Percentiles rank a stretch among this genome's conserved stretches.
Conservation (phyloP, 108 stramenopile genomes). For the Cyclostephanos tholiformis region DNA sequence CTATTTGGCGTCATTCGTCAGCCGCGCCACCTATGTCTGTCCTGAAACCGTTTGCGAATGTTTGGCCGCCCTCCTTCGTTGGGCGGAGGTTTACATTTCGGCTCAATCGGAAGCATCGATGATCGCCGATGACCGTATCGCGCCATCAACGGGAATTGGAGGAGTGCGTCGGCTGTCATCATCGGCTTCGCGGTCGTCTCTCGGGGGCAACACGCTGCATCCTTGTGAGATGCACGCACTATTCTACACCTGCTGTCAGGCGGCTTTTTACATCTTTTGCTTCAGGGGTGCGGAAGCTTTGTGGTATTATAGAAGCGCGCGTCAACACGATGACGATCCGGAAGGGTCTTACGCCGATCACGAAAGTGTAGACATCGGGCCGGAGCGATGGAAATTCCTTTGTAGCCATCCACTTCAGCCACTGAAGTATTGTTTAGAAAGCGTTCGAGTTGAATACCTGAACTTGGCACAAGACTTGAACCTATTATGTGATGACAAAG, state of each 20-base stretch:
- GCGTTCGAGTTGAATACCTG: constrained; percentile 93
- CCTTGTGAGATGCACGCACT: constrained; percentile 79
- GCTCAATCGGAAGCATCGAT: constrained; percentile 31
- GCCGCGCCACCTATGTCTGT: constrained; percentile 82
- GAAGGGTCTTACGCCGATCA: constrained; percentile 45
- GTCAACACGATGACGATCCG: constrained; percentile 36
- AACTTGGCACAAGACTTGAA: constrained; percentile 69
- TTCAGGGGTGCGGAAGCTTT: constrained; percentile 89
- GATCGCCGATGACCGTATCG: background rate
- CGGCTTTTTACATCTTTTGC: constrained; percentile 97
- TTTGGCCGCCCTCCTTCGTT: constrained; percentile 78
- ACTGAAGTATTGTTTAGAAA: constrained; percentile 90
- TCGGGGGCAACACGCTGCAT: constrained; percentile 51
- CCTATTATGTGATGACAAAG: constrained; percentile 38
- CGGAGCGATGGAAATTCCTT: constrained; percentile 67
- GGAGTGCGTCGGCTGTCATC: constrained; percentile 15
- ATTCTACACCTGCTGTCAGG: constrained; percentile 95
- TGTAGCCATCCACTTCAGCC: constrained; percentile 80
- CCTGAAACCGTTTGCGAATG: constrained; percentile 79
- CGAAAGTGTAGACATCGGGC: constrained; percentile 53
- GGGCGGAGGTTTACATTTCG: constrained; percentile 86
- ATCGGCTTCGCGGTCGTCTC: constrained; percentile 21
- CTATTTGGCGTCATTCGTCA: constrained; percentile 95
- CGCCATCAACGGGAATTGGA: background rate
- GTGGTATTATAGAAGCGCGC: constrained; percentile 55